phyloP scores from a whole-genome alignment of 139 green algal genomes.

The Coelastrella sp. region DNA sequence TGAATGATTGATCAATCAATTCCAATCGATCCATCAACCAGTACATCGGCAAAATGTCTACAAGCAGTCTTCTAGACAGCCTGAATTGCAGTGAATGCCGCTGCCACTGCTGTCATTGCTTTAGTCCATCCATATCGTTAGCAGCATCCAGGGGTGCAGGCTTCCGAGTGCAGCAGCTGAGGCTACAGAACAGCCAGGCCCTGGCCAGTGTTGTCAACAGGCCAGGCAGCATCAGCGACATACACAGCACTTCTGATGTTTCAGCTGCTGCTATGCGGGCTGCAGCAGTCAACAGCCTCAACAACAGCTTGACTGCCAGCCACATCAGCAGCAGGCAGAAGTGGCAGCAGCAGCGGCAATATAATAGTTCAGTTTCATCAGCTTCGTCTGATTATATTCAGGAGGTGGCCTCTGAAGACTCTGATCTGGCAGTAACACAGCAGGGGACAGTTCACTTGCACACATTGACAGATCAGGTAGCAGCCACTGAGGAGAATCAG shows the following conservation, averaged over 20 bases:
- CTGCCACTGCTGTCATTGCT: conserved; percentile 3
- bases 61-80: no score
- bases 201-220: not conserved
- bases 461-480: not conserved
- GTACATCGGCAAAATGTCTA: no score
- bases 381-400: not conserved
- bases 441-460: not conserved
- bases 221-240: not conserved
- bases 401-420: not conserved
- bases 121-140: not conserved
- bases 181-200: not conserved
- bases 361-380: not conserved
- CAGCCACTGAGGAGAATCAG: not conserved
- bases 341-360: not conserved
- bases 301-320: not conserved
- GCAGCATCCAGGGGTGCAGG: conserved; percentile 8
- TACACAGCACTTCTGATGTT: not conserved
- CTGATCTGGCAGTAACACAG: not conserved
- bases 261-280: not conserved
- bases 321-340: not conserved
- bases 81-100: not conserved
- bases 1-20: no score
- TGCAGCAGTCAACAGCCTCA: not conserved
- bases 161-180: not conserved
- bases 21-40: no score